Evolutionary conservation across 495 filamentous ascomycete genomes (phyloP).

Genomic region (Penicillium atrosanguineum): DNA sequence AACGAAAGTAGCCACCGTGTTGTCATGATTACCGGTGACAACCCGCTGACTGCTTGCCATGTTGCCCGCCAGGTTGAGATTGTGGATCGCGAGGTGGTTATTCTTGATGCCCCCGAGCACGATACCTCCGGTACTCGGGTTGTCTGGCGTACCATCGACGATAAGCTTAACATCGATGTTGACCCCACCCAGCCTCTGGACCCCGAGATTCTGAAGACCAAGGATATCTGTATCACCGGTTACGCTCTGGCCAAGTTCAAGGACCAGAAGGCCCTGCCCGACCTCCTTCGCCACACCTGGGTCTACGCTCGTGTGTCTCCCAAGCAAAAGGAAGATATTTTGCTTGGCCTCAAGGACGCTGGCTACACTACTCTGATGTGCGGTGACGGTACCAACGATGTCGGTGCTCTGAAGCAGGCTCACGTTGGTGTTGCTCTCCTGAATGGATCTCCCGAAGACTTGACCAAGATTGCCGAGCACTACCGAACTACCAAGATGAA

Average conservation of each 20-base stretch:
- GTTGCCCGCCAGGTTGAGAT: constrained; percentile 97
- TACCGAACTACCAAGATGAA: constrained; percentile 95
- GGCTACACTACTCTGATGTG: constrained; percentile 99
- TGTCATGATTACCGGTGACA: constrained; percentile 99
- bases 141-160: constrained; percentile 94
- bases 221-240: constrained; percentile 95
- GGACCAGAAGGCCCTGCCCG: constrained; percentile 65
- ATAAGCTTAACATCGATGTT: constrained; percentile 82
- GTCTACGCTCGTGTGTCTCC: constrained; percentile 98
- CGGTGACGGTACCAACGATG: constrained; percentile 97
- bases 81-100: constrained; percentile 90
- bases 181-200: constrained; percentile 81
- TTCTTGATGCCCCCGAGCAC: constrained; percentile 92
- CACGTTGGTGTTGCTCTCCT: constrained; percentile 95
- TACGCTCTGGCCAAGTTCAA: constrained; percentile 91
- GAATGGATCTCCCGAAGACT: constrained; percentile 88
- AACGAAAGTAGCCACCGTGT: constrained; percentile 98
- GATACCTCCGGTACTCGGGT: constrained; percentile 77
- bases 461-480: constrained; percentile 88
- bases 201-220: constrained; percentile 72
- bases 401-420: constrained; percentile 96
- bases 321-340: constrained; percentile 98
- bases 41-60: constrained; percentile 93
- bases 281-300: constrained; percentile 86
- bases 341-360: constrained; percentile 90